Evolutionary conservation across 208 protist species (phyloP).

Genomic region (Wallacemonas sp.): DNA sequence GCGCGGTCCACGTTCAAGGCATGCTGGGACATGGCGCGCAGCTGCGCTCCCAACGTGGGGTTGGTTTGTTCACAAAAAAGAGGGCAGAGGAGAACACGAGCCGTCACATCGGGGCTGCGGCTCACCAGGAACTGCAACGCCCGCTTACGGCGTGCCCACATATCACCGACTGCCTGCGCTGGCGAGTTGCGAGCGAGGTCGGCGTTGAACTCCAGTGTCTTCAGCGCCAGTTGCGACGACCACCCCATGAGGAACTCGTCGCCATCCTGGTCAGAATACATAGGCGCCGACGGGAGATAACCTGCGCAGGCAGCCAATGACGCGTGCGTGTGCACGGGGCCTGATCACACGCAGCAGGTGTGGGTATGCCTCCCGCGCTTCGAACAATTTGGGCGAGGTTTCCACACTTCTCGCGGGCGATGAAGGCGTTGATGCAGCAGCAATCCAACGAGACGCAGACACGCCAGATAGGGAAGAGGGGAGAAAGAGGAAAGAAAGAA

Average conservation of each 20-base stretch:
- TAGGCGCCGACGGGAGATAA: too few species aligned
- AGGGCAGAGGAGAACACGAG: slow-evolving; percentile 54
- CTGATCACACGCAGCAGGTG: too few species aligned
- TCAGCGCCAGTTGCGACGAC: slow-evolving; percentile 43
- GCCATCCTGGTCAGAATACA: slow-evolving; percentile 4
- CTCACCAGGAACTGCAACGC: slow-evolving; percentile 38
- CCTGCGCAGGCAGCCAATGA: too few species aligned
- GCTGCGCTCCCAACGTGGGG: slow-evolving; percentile 7
- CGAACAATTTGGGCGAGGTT: not conserved
- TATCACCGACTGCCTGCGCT: slow-evolving; percentile 6
- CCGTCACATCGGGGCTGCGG: slow-evolving; percentile 55
- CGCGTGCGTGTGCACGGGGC: too few species aligned
- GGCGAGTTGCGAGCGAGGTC: not conserved
- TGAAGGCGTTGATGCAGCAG: too few species aligned
- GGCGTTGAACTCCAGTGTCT: slow-evolving; percentile 39
- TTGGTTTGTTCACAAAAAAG: slow-evolving; percentile 42
- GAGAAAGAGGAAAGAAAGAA: not conserved
- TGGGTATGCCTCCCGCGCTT: too few species aligned
- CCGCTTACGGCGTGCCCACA: slow-evolving; percentile 15
- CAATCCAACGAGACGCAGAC: too few species aligned
- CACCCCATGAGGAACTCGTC: slow-evolving; percentile 52
- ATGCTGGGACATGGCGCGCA: slow-evolving; percentile 42
- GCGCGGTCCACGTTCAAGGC: slow-evolving; percentile 22
- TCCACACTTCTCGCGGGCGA: not conserved
- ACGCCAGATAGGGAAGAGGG: not conserved